Percentiles rank a stretch among this genome's conserved stretches.
Conservation (phyloP, 352 stramenopile species). For the Pythium pyrilobum region DNA sequence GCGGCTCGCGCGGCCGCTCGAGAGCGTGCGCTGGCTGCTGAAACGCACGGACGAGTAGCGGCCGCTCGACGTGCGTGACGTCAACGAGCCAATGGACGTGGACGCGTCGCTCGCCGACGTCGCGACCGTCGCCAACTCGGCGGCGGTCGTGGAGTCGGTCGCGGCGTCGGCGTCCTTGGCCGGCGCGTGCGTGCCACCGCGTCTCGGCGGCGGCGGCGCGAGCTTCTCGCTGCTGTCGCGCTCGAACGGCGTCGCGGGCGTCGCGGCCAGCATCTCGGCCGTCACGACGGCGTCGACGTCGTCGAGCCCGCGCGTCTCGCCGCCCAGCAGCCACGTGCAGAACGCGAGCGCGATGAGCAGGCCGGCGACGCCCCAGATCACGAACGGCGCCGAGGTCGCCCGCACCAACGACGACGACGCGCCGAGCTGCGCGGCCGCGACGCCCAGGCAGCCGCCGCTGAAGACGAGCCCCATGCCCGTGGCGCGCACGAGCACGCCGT, state of each 20-base stretch:
- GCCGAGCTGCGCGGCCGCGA: slow-evolving; percentile 11
- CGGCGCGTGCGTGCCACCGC: neutral
- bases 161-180: neutral
- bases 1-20: neutral
- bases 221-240: slow-evolving; percentile 14
- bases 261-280: neutral
- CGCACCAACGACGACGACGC: slow-evolving; percentile 4
- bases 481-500: slow-evolving; percentile 18
- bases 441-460: slow-evolving; percentile 6
- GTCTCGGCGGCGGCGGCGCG: neutral
- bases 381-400: neutral
- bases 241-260: neutral
- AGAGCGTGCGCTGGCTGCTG: slow-evolving; percentile 12
- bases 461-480: slow-evolving; percentile 20
- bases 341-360: slow-evolving; percentile 6
- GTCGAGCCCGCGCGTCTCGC: slow-evolving; percentile 11
- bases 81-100: slow-evolving; percentile 16
- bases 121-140: neutral
- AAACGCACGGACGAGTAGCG: slow-evolving; percentile 19
- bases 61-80: slow-evolving; percentile 9
- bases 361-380: slow-evolving; percentile 10
- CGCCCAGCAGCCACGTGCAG: slow-evolving; percentile 1
- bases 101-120: slow-evolving; percentile 7
- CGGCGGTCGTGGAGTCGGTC: neutral
- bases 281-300: slow-evolving; percentile 17